Evolutionary conservation across 768 basidiomycete genomes (phyloP), one percentile per base, ranked within the genome.

Genomic region (Mrakia frigida): DNA sequence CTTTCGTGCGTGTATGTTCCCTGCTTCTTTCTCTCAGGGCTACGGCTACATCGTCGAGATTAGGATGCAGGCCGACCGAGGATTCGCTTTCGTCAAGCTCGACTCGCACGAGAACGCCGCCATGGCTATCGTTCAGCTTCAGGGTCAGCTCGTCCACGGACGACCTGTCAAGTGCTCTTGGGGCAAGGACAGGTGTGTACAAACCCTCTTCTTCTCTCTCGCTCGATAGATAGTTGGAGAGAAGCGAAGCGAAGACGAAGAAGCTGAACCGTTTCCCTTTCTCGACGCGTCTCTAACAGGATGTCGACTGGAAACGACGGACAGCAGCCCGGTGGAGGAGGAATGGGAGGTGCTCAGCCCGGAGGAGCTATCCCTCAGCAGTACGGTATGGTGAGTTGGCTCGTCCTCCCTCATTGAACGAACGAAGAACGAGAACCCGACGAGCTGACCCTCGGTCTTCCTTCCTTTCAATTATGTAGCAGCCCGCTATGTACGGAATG

Each of bases 41-140:
- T 98, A 97, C 83, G 96, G 96, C 71, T 98, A 98, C 84, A 90
- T 98, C 67, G 94, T 93, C 79, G 97, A 99, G 86, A 95, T 98
- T 84, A 91, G 97, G 77, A 96, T 99, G 94, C 97, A 98, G 84
- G 90, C 97, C 78, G 96, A 98, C 86, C 91, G 96, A 79, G 96
- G 96, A 63, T 99, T 98, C 83, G 96, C 97, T 2, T 98, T 98
- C 82, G 94, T 99, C 83, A 98, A 98, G 85, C 88, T 98, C 75
- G 97, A 99, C 84, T 94, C 94, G 71, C 96, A 98, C 83, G 94
- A 98, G 83, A 94, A 98, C 83, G 96, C 96, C 74, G 96, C 97
- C 11, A 91, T 94, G 89, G 96, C 96, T 53, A 99, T 99, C 81
- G 91, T 96, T 78, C 94, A 98, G 83, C 86, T 99, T 71, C 93